phyloP scores from a whole-genome alignment of 2,329 filamentous ascomycete genomes.

The Fusarium humuli region DNA sequence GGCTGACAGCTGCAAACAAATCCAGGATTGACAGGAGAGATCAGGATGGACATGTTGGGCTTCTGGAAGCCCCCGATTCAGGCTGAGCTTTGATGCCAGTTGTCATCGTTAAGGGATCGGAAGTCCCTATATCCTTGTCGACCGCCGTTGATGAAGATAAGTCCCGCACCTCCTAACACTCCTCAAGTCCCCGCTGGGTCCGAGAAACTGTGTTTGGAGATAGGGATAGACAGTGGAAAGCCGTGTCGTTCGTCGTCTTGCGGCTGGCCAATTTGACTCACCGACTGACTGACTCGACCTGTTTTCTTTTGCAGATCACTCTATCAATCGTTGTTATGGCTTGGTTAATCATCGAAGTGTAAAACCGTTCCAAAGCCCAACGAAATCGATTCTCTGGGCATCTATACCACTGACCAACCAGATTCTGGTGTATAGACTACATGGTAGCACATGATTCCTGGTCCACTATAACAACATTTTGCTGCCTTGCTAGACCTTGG shows the following conservation, averaged over 20 bases:
- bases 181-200: not conserved
- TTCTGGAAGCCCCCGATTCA: constrained; percentile 26
- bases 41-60: not conserved
- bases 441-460: constrained; percentile 5
- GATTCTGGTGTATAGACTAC: not conserved
- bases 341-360: not conserved
- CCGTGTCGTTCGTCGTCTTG: not conserved
- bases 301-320: constrained; percentile 1
- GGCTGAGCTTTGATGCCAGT: constrained; percentile 1
- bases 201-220: not conserved
- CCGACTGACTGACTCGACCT: not conserved
- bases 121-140: constrained; percentile 1
- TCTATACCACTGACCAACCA: constrained; percentile 7
- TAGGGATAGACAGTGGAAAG: constrained; percentile 1
- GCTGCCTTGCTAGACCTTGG: not conserved
- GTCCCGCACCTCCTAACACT: constrained; percentile 12
- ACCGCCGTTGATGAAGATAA: constrained; percentile 4
- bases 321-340: not conserved
- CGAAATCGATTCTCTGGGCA: not conserved
- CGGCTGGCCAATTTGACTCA: not conserved
- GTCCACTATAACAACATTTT: constrained; percentile 5
- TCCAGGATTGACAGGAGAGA: not conserved
- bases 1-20: not conserved
- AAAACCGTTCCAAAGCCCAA: not conserved
- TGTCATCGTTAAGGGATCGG: constrained; percentile 4